phyloP scores from a whole-genome alignment of 1,284 basidiomycete species.

The Boletus sp. region DNA sequence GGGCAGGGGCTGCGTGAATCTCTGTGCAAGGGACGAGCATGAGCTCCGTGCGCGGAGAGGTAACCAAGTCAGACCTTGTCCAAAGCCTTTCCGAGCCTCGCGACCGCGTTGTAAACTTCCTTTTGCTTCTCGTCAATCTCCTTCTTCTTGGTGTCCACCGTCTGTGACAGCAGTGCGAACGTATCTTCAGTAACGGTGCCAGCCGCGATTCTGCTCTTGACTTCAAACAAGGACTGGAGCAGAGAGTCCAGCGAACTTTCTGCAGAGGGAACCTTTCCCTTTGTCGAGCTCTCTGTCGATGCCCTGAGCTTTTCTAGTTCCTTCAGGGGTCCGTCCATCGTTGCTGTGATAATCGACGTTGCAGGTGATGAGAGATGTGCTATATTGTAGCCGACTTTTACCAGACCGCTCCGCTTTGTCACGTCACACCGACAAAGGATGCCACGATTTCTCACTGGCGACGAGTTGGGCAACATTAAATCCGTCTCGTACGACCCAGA shows the following conservation, averaged over 20 bases:
- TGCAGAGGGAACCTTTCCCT: conserved; percentile 57
- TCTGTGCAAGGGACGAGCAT: conserved; percentile 41
- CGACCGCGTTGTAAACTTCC: conserved; percentile 75
- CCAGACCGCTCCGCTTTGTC: no score
- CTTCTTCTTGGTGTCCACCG: conserved; percentile 70
- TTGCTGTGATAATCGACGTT: conserved; percentile 3
- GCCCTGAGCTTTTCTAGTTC: conserved; percentile 72
- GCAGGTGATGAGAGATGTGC: not conserved
- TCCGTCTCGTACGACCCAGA: conserved; percentile 42
- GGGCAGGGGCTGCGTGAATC: conserved; percentile 64
- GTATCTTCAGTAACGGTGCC: conserved; percentile 54
- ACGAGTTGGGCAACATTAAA: conserved; percentile 72
- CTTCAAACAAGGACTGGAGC: conserved; percentile 56
- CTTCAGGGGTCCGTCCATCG: conserved; percentile 69
- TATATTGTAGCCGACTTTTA: no score
- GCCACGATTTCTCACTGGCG: conserved; percentile 65
- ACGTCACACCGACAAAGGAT: conserved; percentile 37
- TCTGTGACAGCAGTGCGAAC: conserved; percentile 52
- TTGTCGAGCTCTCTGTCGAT: conserved; percentile 42
- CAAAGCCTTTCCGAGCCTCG: conserved; percentile 75
- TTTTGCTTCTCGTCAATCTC: conserved; percentile 86
- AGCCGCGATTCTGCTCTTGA: conserved; percentile 51
- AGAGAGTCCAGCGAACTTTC: conserved; percentile 67
- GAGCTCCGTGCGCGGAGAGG: not conserved
- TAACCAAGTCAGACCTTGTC: conserved; percentile 67